These are phyloP conservation scores for Colletotrichum zoysiae DNA, from an alignment of 2,329 filamentous ascomycete species.

Conservation along the genomic window DNA sequence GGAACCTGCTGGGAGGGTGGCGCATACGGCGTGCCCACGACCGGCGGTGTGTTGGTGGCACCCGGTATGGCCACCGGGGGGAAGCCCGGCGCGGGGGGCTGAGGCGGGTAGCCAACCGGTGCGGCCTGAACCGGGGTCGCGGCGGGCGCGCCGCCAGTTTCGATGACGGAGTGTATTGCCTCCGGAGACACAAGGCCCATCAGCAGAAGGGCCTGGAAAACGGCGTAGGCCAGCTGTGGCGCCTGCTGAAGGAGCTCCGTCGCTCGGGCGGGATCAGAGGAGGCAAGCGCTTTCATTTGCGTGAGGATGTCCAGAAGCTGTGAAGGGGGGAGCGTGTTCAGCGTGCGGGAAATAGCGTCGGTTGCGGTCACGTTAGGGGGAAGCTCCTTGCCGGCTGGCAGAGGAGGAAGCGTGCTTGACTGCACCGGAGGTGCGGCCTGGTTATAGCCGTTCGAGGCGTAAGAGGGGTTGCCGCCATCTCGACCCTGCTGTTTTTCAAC, in stretches of 20 bases:
- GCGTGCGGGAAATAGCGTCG: conserved; percentile 92
- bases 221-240: conserved; percentile 92
- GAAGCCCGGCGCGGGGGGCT: conserved; percentile 50
- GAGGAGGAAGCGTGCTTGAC: conserved; percentile 75
- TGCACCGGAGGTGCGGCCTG: conserved; percentile 43
- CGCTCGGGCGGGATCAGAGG: conserved; percentile 83
- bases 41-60: conserved; percentile 63
- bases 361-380: conserved; percentile 85
- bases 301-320: conserved; percentile 94
- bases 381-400: conserved; percentile 87
- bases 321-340: conserved; percentile 85
- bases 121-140: conserved; percentile 44
- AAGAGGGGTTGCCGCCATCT: conserved; percentile 33
- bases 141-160: conserved; percentile 62
- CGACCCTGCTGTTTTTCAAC: conserved; percentile 24
- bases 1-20: conserved; percentile 55
- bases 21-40: conserved; percentile 59
- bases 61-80: conserved; percentile 49
- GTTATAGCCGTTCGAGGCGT: conserved; percentile 52
- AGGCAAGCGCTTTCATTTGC: conserved; percentile 94
- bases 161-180: conserved; percentile 84
- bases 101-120: conserved; percentile 43
- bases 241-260: conserved; percentile 89
- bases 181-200: conserved; percentile 92
- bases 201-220: conserved; percentile 93